phyloP scores from a whole-genome alignment of 2,329 filamentous ascomycete species.

The Myriosclerotinia curreyana region DNA sequence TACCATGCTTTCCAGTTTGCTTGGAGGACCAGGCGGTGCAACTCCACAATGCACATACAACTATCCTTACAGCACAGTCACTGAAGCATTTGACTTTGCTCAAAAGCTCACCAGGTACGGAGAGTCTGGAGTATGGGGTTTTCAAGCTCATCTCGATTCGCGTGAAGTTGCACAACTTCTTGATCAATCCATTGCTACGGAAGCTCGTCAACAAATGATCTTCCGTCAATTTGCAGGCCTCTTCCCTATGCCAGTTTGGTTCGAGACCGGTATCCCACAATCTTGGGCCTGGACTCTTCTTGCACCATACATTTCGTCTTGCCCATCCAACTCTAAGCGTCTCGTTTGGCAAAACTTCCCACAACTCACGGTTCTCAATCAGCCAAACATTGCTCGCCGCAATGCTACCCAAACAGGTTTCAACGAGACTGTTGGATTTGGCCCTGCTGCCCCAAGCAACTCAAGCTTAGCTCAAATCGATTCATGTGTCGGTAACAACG shows the following conservation, averaged over 20 bases:
- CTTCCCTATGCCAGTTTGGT: slow-evolving; percentile 81
- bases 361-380: slow-evolving; percentile 66
- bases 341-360: slow-evolving; percentile 86
- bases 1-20: slow-evolving; percentile 73
- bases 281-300: slow-evolving; percentile 82
- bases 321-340: slow-evolving; percentile 68
- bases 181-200: slow-evolving; percentile 71
- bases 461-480: slow-evolving; percentile 42
- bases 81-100: slow-evolving; percentile 78
- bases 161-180: slow-evolving; percentile 71
- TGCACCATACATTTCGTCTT: slow-evolving; percentile 76
- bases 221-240: slow-evolving; percentile 80
- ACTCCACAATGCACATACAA: slow-evolving; percentile 74
- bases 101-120: slow-evolving; percentile 82
- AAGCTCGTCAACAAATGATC: slow-evolving; percentile 78
- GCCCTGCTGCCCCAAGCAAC: slow-evolving; percentile 40
- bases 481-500: slow-evolving; percentile 58
- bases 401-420: slow-evolving; percentile 58
- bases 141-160: slow-evolving; percentile 73
- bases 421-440: slow-evolving; percentile 62
- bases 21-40: slow-evolving; percentile 58
- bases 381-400: slow-evolving; percentile 69
- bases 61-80: slow-evolving; percentile 72
- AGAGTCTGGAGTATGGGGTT: slow-evolving; percentile 77
- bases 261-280: slow-evolving; percentile 75